A percentile compares a stretch with the other conserved stretches of the same genome.
Conservation (phyloP, 2,329 filamentous ascomycete genomes). For the Xylariaceae sp. region DNA sequence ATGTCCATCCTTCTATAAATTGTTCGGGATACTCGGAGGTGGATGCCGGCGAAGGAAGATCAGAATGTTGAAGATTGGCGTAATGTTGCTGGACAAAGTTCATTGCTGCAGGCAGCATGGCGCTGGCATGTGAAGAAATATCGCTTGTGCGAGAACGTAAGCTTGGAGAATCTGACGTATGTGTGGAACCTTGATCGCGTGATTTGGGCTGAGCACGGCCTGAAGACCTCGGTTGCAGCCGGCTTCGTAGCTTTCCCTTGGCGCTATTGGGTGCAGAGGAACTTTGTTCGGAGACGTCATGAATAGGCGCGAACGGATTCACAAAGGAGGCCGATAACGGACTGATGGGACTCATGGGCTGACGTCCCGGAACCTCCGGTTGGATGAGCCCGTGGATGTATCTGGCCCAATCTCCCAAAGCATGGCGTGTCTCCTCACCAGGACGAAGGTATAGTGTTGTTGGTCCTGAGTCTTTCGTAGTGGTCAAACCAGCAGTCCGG, state of each 20-base stretch:
- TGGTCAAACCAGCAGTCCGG: conserved; percentile 53
- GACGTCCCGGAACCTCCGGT: conserved; percentile 37
- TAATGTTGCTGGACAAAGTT: conserved; percentile 46
- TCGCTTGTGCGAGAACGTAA: conserved; percentile 60
- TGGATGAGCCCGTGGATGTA: conserved; percentile 46
- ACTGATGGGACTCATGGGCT: conserved; percentile 50
- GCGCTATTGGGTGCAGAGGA: conserved; percentile 43
- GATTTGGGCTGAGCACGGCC: conserved; percentile 44
- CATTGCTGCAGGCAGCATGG: conserved; percentile 39
- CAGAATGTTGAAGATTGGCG: conserved; percentile 47
- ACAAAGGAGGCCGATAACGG: conserved; percentile 52
- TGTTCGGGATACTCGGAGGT: conserved; percentile 53
- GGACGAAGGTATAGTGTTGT: conserved; percentile 55
- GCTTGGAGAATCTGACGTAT: conserved; percentile 57
- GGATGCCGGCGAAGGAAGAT: conserved; percentile 54
- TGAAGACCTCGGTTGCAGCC: conserved; percentile 47
- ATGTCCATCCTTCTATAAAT: conserved; percentile 58
- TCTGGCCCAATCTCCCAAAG: conserved; percentile 57
- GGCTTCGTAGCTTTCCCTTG: conserved; percentile 34
- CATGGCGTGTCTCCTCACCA: conserved; percentile 47
- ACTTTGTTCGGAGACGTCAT: conserved; percentile 40
- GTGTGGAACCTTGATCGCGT: conserved; percentile 47
- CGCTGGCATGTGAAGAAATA: conserved; percentile 55
- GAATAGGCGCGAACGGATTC: conserved; percentile 47
- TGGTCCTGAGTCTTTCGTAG: conserved; percentile 46